phyloP scores from a whole-genome alignment of 2,329 filamentous ascomycete genomes.

The Graphilbum ipis-grandicollis region DNA sequence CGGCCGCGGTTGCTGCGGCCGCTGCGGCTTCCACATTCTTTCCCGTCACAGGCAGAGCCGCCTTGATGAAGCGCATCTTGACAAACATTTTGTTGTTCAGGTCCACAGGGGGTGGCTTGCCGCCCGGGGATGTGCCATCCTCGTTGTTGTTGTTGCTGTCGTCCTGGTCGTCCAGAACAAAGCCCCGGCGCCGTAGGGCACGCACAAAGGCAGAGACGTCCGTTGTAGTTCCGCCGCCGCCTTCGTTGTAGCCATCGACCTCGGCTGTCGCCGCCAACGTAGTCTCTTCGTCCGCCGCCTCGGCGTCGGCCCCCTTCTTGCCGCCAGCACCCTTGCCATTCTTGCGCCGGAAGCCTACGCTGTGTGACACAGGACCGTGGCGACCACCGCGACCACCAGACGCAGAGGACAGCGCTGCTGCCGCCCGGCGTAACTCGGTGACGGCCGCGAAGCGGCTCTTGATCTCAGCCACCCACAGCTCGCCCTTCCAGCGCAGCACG shows the following conservation, averaged over 20 bases:
- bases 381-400: constrained; percentile 15
- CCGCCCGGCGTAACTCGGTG: constrained; percentile 8
- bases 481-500: constrained; percentile 79
- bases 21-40: constrained; percentile 28
- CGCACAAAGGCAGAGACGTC: constrained; percentile 79
- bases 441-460: constrained; percentile 65
- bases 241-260: constrained; percentile 39
- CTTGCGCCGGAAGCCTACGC: constrained; percentile 43
- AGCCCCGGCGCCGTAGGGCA: constrained; percentile 63
- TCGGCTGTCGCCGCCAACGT: constrained; percentile 53
- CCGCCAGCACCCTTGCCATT: constrained; percentile 24
- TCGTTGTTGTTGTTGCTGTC: constrained; percentile 7
- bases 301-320: constrained; percentile 27
- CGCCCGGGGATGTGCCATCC: neutral
- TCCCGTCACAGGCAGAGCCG: constrained; percentile 53
- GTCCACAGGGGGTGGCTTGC: constrained; percentile 40
- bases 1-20: constrained; percentile 14
- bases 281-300: constrained; percentile 32
- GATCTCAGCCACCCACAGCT: constrained; percentile 95
- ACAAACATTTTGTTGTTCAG: constrained; percentile 96
- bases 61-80: constrained; percentile 86
- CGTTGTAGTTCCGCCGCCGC: constrained; percentile 51
- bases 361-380: constrained; percentile 41
- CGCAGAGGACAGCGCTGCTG: constrained; percentile 14
- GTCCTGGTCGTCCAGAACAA: constrained; percentile 44